These are phyloP conservation scores for Rhododendron molle DNA, from an alignment of 148 eudicot species.

Conservation along the genomic window DNA sequence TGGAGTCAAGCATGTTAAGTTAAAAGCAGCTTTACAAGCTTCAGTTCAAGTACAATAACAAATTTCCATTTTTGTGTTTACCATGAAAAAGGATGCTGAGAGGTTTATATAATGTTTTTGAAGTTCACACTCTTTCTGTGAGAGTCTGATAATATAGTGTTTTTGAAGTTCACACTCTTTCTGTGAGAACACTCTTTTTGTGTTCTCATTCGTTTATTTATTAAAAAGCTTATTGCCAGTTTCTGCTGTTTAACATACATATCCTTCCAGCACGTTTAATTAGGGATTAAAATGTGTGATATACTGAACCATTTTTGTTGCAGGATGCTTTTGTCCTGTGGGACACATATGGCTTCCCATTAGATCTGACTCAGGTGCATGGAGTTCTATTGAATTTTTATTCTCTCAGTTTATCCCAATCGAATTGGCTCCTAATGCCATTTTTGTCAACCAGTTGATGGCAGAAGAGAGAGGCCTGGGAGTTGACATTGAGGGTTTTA, in stretches of 20 bases:
- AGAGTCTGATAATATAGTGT: not conserved
- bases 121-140: not conserved
- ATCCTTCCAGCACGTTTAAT: not conserved
- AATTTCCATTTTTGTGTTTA: not conserved
- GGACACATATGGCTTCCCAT: slow-evolving; percentile 94
- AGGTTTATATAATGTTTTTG: not conserved
- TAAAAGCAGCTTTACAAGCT: slow-evolving; percentile 1
- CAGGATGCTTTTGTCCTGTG: slow-evolving; percentile 97
- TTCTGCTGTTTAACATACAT: not conserved
- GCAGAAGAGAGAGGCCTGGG: slow-evolving; percentile 84
- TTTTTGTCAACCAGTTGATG: slow-evolving; percentile 58
- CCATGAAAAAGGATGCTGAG: not conserved
- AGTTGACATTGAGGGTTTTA: slow-evolving; percentile 77
- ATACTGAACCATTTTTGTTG: slow-evolving; percentile 16
- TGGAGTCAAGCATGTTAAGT: not conserved
- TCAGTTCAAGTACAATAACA: not conserved
- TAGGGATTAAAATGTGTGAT: not conserved
- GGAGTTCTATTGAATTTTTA: not conserved
- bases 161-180: not conserved
- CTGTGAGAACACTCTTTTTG: not conserved
- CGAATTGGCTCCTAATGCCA: not conserved
- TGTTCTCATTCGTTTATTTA: not conserved
- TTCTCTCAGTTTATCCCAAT: not conserved
- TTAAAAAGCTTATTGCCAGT: not conserved
- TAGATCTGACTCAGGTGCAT: slow-evolving; percentile 91